A percentile compares a stretch with the other conserved stretches of the same genome.
phyloP scores from a whole-genome alignment of 208 protist genomes.

The Herpetomonas tarakana region DNA sequence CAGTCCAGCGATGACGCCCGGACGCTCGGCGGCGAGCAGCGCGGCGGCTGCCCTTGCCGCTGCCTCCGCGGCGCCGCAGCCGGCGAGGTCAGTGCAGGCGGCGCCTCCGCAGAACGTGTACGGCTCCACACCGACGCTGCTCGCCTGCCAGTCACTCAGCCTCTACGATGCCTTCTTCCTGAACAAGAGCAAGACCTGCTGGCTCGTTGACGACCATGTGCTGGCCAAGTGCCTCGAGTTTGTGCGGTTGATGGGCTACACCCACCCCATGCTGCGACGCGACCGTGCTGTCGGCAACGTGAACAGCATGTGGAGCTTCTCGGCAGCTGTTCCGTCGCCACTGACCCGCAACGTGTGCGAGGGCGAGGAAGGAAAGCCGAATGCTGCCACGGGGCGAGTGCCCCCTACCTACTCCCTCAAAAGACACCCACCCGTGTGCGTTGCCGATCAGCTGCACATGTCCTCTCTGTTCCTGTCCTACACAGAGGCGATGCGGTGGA shows the following conservation, averaged over 20 bases:
- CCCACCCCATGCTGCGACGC: constrained; percentile 28
- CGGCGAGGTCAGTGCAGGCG: too few relatives aligned
- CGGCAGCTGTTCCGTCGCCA: constrained; percentile 11
- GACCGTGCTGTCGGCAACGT: constrained; percentile 11
- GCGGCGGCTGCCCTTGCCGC: too few relatives aligned
- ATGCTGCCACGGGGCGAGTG: too few relatives aligned
- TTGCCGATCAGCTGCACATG: neutral
- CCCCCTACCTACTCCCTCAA: neutral
- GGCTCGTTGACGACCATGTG: constrained; percentile 71
- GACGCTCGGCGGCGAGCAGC: too few relatives aligned
- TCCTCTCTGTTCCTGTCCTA: constrained; percentile 43
- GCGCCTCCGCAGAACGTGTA: too few relatives aligned
- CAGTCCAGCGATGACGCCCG: too few relatives aligned
- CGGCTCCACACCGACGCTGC: neutral
- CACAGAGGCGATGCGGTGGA: constrained; percentile 64
- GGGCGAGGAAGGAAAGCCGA: neutral
- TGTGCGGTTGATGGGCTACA: constrained; percentile 71
- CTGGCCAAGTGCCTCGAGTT: constrained; percentile 71
- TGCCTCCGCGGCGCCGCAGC: too few relatives aligned
- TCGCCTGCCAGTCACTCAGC: constrained; percentile 27
- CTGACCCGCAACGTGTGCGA: neutral
- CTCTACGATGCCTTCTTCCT: constrained; percentile 73
- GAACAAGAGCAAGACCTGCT: constrained; percentile 32
- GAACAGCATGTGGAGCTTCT: constrained; percentile 15
- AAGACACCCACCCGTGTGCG: constrained; percentile 1